Base-by-base conservation (phyloP, 2,329 filamentous ascomycete genomes). In the Curvularia eragrostidis region DNA sequence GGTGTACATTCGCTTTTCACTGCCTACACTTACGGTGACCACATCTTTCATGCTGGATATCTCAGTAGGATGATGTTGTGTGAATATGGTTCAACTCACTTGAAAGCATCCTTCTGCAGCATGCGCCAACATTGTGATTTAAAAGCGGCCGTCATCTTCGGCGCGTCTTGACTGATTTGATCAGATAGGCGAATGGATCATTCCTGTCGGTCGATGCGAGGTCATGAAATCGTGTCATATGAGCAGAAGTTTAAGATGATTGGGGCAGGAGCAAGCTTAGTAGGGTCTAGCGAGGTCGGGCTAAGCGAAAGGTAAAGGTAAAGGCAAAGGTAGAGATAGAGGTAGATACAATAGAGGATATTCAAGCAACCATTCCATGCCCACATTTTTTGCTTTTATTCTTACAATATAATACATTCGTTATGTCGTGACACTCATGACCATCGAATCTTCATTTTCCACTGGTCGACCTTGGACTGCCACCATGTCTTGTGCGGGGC, bases 371-470 rank as follows among this genome's bases (percentile, higher is more conserved):
- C n/a, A 19, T 10, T n/a, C 30, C 23, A 7, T n/a, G 5, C 24
- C 24, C 15, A 8, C n/a, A 7, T 46, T 23, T 44, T 28, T 46
- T 28, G 15, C 30, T 5, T 32, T 46, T 34, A 26, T 57, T 47
- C 44, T 52, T 43, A 49, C 51, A 49, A 18, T 58, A 54, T 58
- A 34, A 18, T 58, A 58, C 51, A 58, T 26, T 48, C 47, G 18
- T 55, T 23, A 26, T 3, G 23, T 43, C 36, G 3, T 47, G 19
- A 21, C 9, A 26, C 18, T 52, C 61, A 76, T 57, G 66, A 55
- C 67, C 70, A 77, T 41, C 75, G 61, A 51, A 78, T 69, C 67
- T 74, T 74, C 63, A 69, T 71, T 66, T 74, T 76, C 75, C 74
- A 77, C 62, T 73, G 65, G 23, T 76, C 74, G 34, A 74, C 19